Percentiles rank a stretch among this genome's conserved stretches.
Conservation (phyloP, 495 filamentous ascomycete species). For the Aspergillus biplanus region DNA sequence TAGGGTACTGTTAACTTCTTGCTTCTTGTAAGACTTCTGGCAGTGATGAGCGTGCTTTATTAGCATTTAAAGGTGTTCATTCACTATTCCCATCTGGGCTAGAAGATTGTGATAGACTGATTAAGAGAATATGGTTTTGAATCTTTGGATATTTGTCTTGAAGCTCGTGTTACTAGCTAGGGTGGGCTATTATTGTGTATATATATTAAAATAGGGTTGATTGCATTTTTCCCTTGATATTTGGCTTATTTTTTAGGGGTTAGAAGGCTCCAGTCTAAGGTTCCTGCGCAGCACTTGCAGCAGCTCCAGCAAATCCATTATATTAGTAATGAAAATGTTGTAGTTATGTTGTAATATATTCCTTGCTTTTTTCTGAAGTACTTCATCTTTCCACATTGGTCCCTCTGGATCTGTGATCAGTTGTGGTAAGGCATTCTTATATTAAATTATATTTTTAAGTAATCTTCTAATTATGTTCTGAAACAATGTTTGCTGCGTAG, state of each 20-base stretch:
- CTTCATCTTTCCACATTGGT: slow-evolving; percentile 21
- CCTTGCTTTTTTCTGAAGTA: background rate
- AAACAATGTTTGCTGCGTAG: background rate
- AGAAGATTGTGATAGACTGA: background rate
- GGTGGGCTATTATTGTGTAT: background rate
- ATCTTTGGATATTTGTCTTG: background rate
- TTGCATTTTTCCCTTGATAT: too few relatives aligned
- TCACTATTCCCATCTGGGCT: background rate
- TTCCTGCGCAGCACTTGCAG: background rate
- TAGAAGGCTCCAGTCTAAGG: background rate
- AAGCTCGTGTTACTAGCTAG: background rate
- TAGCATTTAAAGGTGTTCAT: background rate
- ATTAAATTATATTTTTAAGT: background rate
- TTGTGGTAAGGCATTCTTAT: background rate
- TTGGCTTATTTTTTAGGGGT: background rate
- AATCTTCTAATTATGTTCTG: background rate
- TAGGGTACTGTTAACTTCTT: background rate
- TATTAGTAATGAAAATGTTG: background rate
- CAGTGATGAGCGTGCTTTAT: background rate
- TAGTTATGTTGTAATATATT: background rate
- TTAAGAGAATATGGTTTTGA: background rate
- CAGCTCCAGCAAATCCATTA: background rate
- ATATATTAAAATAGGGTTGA: background rate
- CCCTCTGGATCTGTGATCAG: slow-evolving; percentile 1
- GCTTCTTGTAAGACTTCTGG: background rate